Evolutionary conservation across 495 filamentous ascomycete genomes (phyloP), one percentile per base, ranked within the genome.

Genomic region (Halenospora varia): DNA sequence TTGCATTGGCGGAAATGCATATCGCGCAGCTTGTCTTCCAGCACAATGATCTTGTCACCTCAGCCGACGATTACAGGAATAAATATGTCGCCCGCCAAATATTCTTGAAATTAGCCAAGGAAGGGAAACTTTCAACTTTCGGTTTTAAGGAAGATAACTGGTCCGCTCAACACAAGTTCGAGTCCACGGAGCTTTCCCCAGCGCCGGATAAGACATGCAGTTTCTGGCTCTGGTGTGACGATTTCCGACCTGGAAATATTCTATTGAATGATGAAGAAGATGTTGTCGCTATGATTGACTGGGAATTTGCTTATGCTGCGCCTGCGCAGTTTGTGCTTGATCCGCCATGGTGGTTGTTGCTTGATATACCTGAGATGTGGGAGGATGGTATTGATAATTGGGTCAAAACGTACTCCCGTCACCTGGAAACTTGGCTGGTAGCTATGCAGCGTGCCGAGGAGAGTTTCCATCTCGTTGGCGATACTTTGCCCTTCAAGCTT

Each of bases 321-420:
- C 73, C 69, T n/a, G 56, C 65, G 15, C 65, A 75, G 53, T 75
- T 77, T 58, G 58, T 62, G 24, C 60, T 66, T 35, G 67, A 68
- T 51, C 70, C 73, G n/a, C 71, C 71, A 1, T 75, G 71, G 73
- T 78, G 74, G 73, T 66, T 75, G 15, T 63, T 76, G 9, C 51
- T 76, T 2, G 56, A 69, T 13, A 15, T n/a, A 10, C 70, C 71
- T 0, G 74, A 75, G 20, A 50, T 48, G 2, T 76, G 71, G 72
- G 42, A 52, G 15, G 20, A 23, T 22, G 70, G 70, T 25, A 60
- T 75, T 13, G 50, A 65, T 0, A 61, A 35, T 13, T 71, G 62
- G 56, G 63, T 49, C 22, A 60, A 58, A 20, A 26, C 24, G 0
- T 71, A 65, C 53, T 61, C 60, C 8, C 11, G 13, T 3, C 61